Evolutionary conservation across 163 green algal species (phyloP).

Genomic region (Chlamydomonas reinhardtii): DNA sequence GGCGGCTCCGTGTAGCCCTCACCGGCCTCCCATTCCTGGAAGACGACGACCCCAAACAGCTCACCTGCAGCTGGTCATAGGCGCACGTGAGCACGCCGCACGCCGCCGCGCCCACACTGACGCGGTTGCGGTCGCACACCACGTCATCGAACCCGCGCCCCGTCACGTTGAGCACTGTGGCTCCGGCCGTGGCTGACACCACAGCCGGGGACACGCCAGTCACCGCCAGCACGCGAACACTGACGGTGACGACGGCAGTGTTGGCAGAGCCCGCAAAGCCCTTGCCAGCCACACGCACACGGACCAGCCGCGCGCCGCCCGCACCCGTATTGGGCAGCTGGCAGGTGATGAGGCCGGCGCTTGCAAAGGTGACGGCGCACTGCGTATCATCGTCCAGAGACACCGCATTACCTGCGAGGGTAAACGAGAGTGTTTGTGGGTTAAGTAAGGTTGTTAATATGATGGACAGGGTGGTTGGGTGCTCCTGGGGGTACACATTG

Average conservation of each 20-base stretch:
- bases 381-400: conserved; percentile 2
- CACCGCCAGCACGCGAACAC: background rate
- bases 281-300: background rate
- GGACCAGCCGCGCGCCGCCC: background rate
- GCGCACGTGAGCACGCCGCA: background rate
- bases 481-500: background rate
- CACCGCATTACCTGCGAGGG: background rate
- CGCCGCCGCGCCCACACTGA: background rate
- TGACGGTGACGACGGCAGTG: background rate
- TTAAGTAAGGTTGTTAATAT: too few species aligned
- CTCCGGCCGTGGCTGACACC: background rate
- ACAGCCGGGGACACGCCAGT: background rate
- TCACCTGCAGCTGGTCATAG: background rate
- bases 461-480: too few species aligned
- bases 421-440: background rate
- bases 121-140: background rate
- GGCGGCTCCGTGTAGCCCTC: too few species aligned
- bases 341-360: conserved; percentile 20
- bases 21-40: too few species aligned
- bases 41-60: background rate
- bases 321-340: background rate
- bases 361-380: conserved; percentile 6
- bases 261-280: conserved; percentile 21
- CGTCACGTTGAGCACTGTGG: background rate
- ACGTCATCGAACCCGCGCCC: background rate